These are phyloP conservation scores for Rubia tinctorum DNA, from an alignment of 305 asterid species.

Conservation along the genomic window DNA sequence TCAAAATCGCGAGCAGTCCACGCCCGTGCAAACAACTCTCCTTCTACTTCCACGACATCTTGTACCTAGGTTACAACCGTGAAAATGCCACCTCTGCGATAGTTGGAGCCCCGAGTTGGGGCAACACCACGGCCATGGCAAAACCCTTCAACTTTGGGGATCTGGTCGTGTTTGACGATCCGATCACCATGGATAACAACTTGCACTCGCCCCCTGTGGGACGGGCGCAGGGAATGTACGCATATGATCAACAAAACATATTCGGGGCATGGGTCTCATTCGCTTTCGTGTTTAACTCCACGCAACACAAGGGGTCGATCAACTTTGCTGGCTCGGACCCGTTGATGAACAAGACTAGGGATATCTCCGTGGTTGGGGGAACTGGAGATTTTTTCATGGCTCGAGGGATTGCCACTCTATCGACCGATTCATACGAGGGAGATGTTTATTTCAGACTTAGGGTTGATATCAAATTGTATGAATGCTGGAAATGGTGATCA, in stretches of 20 bases:
- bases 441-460: conserved; percentile 71
- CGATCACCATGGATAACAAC: conserved; percentile 62
- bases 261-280: conserved; percentile 60
- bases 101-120: conserved; percentile 55
- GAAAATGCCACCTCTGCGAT: conserved; percentile 59
- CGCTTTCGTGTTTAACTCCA: conserved; percentile 54
- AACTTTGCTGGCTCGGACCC: conserved; percentile 74
- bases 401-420: conserved; percentile 62
- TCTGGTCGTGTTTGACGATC: conserved; percentile 64
- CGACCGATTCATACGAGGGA: conserved; percentile 60
- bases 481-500: conserved; percentile 43
- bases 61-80: conserved; percentile 50
- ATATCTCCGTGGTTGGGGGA: conserved; percentile 74
- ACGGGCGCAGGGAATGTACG: conserved; percentile 61
- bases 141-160: conserved; percentile 44
- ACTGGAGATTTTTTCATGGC: conserved; percentile 85
- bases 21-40: conserved; percentile 43
- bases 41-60: conserved; percentile 62
- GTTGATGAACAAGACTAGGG: conserved; percentile 66
- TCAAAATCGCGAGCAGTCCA: conserved; percentile 8
- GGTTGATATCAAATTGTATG: conserved; percentile 58
- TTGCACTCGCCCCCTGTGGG: conserved; percentile 57
- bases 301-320: conserved; percentile 41
- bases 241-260: conserved; percentile 41
- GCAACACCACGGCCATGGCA: conserved; percentile 46